phyloP scores from a whole-genome alignment of 257 asterid species.

The Solanum okadae region DNA sequence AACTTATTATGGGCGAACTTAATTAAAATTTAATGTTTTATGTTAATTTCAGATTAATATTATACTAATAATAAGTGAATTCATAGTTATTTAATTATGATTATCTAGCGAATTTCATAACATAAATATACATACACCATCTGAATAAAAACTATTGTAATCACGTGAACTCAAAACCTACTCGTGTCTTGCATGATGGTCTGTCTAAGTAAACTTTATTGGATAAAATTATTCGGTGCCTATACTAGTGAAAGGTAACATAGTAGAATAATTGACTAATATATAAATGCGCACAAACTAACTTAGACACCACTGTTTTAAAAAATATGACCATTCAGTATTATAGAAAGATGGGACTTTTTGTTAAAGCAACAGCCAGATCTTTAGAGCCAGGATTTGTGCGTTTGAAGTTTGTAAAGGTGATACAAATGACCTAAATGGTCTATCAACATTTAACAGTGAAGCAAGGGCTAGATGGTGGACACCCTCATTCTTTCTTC shows the following conservation, averaged over 20 bases:
- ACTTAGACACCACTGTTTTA: neutral
- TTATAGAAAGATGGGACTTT: neutral
- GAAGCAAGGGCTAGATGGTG: neutral
- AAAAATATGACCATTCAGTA: neutral
- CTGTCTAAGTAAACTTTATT: neutral
- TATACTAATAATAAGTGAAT: neutral
- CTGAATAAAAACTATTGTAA: neutral
- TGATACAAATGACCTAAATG: neutral
- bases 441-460: no score
- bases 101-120: neutral
- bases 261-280: neutral
- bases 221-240: rapidly evolving
- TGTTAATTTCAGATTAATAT: neutral
- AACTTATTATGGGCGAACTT: neutral
- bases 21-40: neutral
- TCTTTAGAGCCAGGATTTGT: neutral
- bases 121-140: neutral
- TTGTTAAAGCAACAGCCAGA: neutral
- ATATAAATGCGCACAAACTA: neutral
- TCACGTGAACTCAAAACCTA: neutral
- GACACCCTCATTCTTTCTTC: neutral
- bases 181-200: neutral
- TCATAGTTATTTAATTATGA: neutral
- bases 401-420: neutral
- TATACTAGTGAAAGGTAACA: neutral